Base-by-base conservation (phyloP, 805 yeast genomes). In the Cyberlindnera nakhonratchasimensis region DNA sequence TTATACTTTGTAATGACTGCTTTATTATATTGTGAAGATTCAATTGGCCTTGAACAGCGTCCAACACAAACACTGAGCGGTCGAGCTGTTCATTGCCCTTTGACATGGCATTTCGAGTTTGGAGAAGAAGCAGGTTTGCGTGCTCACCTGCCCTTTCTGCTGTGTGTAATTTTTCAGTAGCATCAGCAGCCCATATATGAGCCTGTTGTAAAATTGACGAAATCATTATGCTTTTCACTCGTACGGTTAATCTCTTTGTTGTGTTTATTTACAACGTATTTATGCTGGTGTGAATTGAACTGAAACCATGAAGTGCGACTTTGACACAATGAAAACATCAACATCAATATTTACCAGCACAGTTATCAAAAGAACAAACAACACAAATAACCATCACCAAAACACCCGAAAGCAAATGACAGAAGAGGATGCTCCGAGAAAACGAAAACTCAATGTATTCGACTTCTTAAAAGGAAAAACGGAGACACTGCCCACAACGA, bases 81-180 rank as follows among this genome's bases (percentile, higher is more conserved):
- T 75, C 70, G 50, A 72, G 58, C 30, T 62, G 55, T 12, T 66
- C 63, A 29, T 75, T 72, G 42, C 74, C 66, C 19, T 56, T 50
- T 25, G 65, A 66, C 8, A 76, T 60, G 12, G 65, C 57, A n/a
- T 53, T 56, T 25, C 62, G 57, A 2, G 72, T 64, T 10, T 60
- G 58, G 1, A 62, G 58, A 8, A 77, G 64, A 18, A 61, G 54
- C 17, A 53, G 50, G 51, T 72, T 73, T 16, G 83, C 80, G 25
- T 66, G 68, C n/a, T 68, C 66, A 39, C 86, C 79, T 4, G 74
- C 53, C 8, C 65, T 62, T 41, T 74, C 78, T 0, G 82, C 83
- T 12, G 67, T 64, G 1, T 68, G 58, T 26, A 79, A 65, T 18
- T 73, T 70, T 42, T 57, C 61, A 34, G 72, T 69, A 0, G 85